phyloP scores from a whole-genome alignment of 2,329 filamentous ascomycete species.

The Colletotrichum magnum region DNA sequence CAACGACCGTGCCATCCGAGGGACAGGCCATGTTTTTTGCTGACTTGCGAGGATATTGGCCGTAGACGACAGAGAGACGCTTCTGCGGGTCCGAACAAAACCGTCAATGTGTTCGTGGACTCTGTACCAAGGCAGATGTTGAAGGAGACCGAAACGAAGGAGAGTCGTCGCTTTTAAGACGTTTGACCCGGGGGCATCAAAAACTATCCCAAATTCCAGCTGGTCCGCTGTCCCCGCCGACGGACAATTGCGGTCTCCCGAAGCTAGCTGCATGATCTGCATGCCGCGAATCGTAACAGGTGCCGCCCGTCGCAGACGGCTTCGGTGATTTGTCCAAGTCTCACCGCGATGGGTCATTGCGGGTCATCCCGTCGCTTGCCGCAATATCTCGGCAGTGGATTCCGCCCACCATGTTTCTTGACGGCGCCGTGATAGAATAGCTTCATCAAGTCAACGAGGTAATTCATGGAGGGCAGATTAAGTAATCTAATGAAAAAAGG shows the following conservation, averaged over 20 bases:
- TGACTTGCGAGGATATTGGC: too few relatives aligned
- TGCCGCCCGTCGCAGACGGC: too few relatives aligned
- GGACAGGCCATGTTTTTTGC: too few relatives aligned
- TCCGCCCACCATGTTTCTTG: background rate
- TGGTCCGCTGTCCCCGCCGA: background rate
- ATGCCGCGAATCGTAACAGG: conserved; percentile 14
- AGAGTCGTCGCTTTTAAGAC: conserved; percentile 11
- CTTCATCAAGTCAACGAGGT: too few relatives aligned
- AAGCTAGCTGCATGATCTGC: conserved; percentile 27
- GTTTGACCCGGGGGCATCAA: conserved; percentile 4
- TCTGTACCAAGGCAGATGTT: background rate
- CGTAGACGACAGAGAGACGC: too few relatives aligned
- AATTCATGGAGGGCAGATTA: too few relatives aligned
- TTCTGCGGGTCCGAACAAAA: too few relatives aligned
- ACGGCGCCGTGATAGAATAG: background rate
- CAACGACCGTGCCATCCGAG: too few relatives aligned
- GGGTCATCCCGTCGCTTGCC: background rate
- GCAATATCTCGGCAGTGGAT: background rate
- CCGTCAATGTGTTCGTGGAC: too few relatives aligned
- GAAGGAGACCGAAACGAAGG: background rate
- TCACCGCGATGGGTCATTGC: background rate
- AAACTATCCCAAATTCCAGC: conserved; percentile 20
- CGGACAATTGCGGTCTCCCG: conserved; percentile 10
- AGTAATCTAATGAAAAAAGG: too few relatives aligned
- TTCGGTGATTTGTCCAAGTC: background rate